These are phyloP conservation scores for Colletotrichum navitas DNA, from an alignment of 2,329 filamentous ascomycete species.

Conservation along the genomic window DNA sequence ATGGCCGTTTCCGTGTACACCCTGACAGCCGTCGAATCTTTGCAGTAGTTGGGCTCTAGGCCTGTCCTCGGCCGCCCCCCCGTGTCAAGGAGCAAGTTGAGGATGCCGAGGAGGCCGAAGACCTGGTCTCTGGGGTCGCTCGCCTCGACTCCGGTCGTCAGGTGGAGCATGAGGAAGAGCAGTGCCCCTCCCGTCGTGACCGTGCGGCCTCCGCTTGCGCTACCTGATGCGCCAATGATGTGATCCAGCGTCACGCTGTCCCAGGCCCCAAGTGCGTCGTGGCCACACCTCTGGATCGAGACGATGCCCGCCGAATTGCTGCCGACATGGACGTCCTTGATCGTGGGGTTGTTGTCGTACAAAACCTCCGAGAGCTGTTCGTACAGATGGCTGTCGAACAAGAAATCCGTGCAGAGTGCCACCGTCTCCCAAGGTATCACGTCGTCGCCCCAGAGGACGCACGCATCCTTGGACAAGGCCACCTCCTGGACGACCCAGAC, in stretches of 20 bases:
- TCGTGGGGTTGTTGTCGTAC: slow-evolving; percentile 23
- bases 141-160: slow-evolving; percentile 40
- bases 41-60: slow-evolving; percentile 25
- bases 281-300: slow-evolving; percentile 33
- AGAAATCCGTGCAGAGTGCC: slow-evolving; percentile 29
- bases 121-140: slow-evolving; percentile 42
- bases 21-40: slow-evolving; percentile 13
- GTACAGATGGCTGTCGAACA: slow-evolving; percentile 30
- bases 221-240: slow-evolving; percentile 6
- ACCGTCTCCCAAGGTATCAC: slow-evolving; percentile 35
- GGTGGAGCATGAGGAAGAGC: slow-evolving; percentile 38
- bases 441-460: slow-evolving; percentile 37
- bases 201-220: not conserved
- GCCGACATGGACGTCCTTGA: slow-evolving; percentile 22
- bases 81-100: slow-evolving; percentile 32
- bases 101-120: slow-evolving; percentile 41
- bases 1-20: slow-evolving; percentile 25
- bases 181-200: slow-evolving; percentile 25
- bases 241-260: slow-evolving; percentile 29
- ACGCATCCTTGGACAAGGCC: slow-evolving; percentile 35
- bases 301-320: slow-evolving; percentile 31
- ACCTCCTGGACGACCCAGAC: slow-evolving; percentile 43
- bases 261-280: slow-evolving; percentile 14
- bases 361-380: slow-evolving; percentile 29
- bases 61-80: slow-evolving; percentile 17